These are phyloP conservation scores for Trametes sanguinea DNA, from an alignment of 768 basidiomycete genomes.

Conservation along the genomic window DNA sequence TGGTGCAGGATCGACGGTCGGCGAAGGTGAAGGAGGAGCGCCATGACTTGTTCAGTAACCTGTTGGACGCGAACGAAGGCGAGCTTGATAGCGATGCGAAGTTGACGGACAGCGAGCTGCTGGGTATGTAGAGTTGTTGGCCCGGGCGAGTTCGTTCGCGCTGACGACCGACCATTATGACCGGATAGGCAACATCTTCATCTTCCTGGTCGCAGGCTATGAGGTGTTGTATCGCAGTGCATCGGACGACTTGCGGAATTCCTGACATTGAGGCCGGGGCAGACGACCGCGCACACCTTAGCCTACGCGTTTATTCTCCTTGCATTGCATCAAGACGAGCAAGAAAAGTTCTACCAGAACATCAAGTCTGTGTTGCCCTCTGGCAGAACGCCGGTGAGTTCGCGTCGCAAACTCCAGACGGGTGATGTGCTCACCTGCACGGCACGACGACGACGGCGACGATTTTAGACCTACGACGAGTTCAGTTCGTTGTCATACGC, in stretches of 20 bases:
- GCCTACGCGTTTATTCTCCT: constrained; percentile 38
- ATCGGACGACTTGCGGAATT: no score
- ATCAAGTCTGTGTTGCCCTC: constrained; percentile 32
- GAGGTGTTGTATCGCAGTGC: constrained; percentile 40
- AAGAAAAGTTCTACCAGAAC: constrained; percentile 39
- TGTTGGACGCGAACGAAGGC: constrained; percentile 49
- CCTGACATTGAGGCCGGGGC: not conserved
- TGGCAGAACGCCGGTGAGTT: constrained; percentile 31
- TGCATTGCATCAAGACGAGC: constrained; percentile 43
- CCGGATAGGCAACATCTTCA: constrained; percentile 43
- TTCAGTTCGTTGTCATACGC: constrained; percentile 30
- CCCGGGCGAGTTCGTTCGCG: no score
- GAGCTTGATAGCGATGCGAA: constrained; percentile 32
- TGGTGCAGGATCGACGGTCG: constrained; percentile 47
- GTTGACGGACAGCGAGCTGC: constrained; percentile 46
- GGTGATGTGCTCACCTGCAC: not conserved
- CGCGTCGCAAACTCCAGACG: no score
- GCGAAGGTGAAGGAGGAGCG: constrained; percentile 38
- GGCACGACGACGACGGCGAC: not conserved
- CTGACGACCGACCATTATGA: no score
- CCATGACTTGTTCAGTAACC: constrained; percentile 52
- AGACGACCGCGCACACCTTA: constrained; percentile 40
- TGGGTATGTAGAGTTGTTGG: no score
- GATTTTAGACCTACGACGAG: constrained; percentile 33
- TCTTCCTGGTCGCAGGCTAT: constrained; percentile 50